phyloP scores from a whole-genome alignment of 2,329 filamentous ascomycete genomes.

The Didymella pomorum region DNA sequence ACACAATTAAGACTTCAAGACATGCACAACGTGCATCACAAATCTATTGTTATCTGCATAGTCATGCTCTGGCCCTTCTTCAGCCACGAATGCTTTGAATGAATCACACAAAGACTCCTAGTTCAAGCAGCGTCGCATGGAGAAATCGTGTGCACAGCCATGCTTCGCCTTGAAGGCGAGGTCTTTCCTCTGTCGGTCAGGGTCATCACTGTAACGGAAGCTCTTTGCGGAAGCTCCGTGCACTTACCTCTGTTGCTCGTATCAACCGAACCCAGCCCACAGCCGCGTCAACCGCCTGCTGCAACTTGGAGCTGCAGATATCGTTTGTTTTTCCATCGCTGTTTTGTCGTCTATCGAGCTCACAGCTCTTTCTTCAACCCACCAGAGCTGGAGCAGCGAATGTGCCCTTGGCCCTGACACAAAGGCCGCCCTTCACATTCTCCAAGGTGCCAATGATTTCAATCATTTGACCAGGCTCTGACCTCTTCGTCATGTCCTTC shows the following conservation, averaged over 20 bases:
- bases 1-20: conserved; percentile 5
- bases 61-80: background rate
- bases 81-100: background rate
- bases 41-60: background rate
- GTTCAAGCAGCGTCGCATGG: background rate
- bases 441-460: conserved; percentile 65
- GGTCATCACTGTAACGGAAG: background rate
- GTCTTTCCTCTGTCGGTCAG: background rate
- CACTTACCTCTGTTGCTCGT: no score
- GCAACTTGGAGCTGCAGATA: background rate
- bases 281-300: background rate
- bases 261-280: background rate
- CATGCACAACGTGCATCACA: background rate
- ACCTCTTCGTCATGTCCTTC: conserved; percentile 57
- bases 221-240: background rate
- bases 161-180: background rate
- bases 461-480: conserved; percentile 35
- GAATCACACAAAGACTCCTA: background rate
- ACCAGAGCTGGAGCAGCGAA: conserved; percentile 25
- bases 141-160: background rate
- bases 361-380: conserved; percentile 2
- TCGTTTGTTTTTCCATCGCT: background rate
- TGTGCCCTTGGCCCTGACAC: conserved; percentile 62
- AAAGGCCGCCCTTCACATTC: conserved; percentile 63
- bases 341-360: background rate